Percentiles rank a stretch among this genome's conserved stretches.
Conservation (phyloP, 163 green algal genomes). For the Chlamydomonas reinhardtii region DNA sequence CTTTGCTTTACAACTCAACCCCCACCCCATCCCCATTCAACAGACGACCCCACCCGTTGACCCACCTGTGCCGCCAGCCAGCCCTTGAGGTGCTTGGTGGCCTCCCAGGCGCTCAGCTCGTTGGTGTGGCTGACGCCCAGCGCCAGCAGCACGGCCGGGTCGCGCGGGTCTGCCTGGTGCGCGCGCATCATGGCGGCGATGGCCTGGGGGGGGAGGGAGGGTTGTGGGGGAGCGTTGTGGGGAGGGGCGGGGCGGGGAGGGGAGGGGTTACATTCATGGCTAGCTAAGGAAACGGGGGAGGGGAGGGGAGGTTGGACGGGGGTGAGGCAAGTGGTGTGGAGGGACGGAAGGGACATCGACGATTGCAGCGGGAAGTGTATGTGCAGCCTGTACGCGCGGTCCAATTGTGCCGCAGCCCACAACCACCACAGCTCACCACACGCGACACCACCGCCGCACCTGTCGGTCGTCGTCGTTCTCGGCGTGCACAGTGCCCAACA, state of each 20-base stretch:
- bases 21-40: too few relatives aligned
- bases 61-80: constrained; percentile 75
- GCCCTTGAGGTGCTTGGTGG: constrained; percentile 45
- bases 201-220: constrained; percentile 71
- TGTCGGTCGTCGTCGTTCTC: constrained; percentile 99
- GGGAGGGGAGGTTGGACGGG: too few relatives aligned
- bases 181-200: constrained; percentile 93
- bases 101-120: constrained; percentile 84
- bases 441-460: constrained; percentile 50
- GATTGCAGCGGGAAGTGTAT: too few relatives aligned
- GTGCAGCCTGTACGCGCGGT: too few relatives aligned
- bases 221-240: neutral
- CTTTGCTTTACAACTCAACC: too few relatives aligned
- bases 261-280: neutral
- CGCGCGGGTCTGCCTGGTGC: constrained; percentile 79
- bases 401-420: too few relatives aligned
- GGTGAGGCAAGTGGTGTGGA: too few relatives aligned
- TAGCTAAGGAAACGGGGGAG: too few relatives aligned
- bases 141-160: constrained; percentile 91
- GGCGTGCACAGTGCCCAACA: constrained; percentile 96
- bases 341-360: too few relatives aligned
- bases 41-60: too few relatives aligned
- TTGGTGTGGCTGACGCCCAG: constrained; percentile 98
- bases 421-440: too few relatives aligned
- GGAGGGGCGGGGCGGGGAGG: too few relatives aligned